phyloP scores from a whole-genome alignment of 1,284 basidiomycete species.

The Pseudozyma sp. region DNA sequence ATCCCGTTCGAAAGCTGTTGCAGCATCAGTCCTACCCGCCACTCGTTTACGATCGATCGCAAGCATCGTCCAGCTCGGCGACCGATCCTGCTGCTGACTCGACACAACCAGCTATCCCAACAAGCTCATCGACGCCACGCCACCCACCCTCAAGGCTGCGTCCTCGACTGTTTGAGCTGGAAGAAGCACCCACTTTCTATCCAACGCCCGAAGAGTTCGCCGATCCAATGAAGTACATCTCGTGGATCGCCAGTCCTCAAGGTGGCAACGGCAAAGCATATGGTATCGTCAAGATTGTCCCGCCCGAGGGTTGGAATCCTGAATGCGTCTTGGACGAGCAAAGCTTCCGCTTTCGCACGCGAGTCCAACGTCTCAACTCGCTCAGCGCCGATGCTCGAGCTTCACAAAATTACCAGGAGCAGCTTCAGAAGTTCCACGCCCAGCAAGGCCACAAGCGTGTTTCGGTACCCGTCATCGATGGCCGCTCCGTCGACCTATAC shows the following conservation, averaged over 20 bases:
- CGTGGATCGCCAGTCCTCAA: constrained; percentile 77
- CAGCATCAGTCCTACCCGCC: constrained; percentile 40
- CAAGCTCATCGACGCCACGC: constrained; percentile 55
- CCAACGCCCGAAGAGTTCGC: constrained; percentile 90
- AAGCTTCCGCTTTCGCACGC: constrained; percentile 93
- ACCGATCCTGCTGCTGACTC: constrained; percentile 1
- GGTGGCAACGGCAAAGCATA: constrained; percentile 76
- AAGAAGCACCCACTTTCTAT: constrained; percentile 89
- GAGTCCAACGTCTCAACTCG: constrained; percentile 92
- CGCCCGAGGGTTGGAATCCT: constrained; percentile 93
- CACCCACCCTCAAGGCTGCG: constrained; percentile 48
- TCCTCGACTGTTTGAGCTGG: constrained; percentile 78
- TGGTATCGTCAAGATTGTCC: constrained; percentile 96
- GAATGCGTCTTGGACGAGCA: constrained; percentile 94
- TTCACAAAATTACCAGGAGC: constrained; percentile 96
- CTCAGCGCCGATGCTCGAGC: constrained; percentile 97
- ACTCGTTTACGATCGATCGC: constrained; percentile 28
- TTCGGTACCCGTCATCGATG: constrained; percentile 89
- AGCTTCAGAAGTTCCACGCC: constrained; percentile 78
- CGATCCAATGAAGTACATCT: constrained; percentile 96
- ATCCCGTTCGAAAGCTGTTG: constrained; percentile 47
- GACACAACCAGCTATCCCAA: constrained; percentile 50
- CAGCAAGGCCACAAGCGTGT: constrained; percentile 76
- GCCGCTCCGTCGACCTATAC: constrained; percentile 92
- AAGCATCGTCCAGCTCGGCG: not conserved